phyloP scores from a whole-genome alignment of 2,329 filamentous ascomycete genomes.

The Tolypocladium endophyticum region DNA sequence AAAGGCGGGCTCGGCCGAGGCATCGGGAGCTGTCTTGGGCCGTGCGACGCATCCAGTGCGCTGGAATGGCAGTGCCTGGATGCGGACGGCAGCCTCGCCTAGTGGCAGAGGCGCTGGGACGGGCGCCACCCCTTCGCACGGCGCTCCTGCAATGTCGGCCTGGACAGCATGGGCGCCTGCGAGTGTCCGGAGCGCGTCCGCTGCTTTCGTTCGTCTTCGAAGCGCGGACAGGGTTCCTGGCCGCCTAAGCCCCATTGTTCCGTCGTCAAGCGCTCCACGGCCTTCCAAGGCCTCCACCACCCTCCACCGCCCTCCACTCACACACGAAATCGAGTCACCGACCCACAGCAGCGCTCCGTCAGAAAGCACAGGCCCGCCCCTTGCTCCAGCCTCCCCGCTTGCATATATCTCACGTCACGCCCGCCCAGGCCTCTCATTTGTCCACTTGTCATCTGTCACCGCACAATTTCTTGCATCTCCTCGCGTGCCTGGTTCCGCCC shows the following conservation, averaged over 20 bases:
- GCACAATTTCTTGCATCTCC: constrained; percentile 1
- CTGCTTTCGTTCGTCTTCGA: constrained; percentile 2
- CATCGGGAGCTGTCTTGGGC: neutral
- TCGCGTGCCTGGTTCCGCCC: neutral
- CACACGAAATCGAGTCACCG: constrained; percentile 1
- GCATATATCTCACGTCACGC: constrained; percentile 14
- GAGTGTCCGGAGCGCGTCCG: neutral
- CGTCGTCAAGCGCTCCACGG: neutral
- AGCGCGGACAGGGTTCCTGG: neutral
- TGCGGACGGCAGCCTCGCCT: neutral
- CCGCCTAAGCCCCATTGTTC: neutral
- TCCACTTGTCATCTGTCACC: constrained; percentile 9
- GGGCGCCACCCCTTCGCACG: neutral
- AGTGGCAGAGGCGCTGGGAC: neutral
- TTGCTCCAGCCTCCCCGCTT: constrained; percentile 8
- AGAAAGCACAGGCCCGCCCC: neutral
- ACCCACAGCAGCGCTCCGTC: constrained; percentile 3
- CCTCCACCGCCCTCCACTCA: neutral
- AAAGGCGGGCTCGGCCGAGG: neutral
- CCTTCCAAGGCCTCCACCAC: neutral
- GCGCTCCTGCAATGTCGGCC: neutral
- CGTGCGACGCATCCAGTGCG: neutral
- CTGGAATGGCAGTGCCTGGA: neutral
- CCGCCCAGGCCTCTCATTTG: constrained; percentile 5
- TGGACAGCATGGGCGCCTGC: neutral